phyloP scores from a whole-genome alignment of 257 asterid genomes.

The Solanum piurae region DNA sequence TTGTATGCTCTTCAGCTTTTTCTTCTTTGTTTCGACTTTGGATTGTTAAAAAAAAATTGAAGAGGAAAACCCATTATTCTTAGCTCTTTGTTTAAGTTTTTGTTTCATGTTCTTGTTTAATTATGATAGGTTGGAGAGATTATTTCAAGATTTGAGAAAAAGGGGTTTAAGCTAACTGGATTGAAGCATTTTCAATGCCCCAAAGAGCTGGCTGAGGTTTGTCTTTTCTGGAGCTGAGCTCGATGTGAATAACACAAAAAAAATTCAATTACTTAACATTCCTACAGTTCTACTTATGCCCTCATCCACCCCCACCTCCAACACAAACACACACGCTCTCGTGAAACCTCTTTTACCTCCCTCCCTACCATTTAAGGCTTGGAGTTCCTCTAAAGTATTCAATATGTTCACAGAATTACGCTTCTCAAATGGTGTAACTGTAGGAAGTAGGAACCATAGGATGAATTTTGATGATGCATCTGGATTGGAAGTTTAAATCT shows the following conservation, averaged over 20 bases:
- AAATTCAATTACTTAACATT: not conserved
- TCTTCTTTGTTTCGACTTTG: not conserved
- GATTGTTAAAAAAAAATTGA: not conserved
- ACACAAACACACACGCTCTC: not conserved
- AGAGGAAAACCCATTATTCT: not conserved
- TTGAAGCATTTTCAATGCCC: slow-evolving; percentile 84
- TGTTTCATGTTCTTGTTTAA: not conserved
- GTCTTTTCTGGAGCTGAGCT: slow-evolving; percentile 1
- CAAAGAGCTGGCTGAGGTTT: slow-evolving; percentile 74
- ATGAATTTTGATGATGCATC: not conserved
- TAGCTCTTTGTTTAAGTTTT: not conserved
- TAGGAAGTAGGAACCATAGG: not conserved
- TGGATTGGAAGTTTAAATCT: not conserved
- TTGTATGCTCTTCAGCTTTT: slow-evolving; percentile 31
- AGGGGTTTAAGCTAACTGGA: slow-evolving; percentile 81
- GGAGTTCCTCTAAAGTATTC: not conserved
- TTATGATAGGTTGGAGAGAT: slow-evolving; percentile 67
- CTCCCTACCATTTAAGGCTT: not conserved
- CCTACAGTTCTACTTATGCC: not conserved
- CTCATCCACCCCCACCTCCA: not conserved
- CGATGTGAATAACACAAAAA: not conserved
- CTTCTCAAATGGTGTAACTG: not conserved
- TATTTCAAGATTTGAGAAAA: slow-evolving; percentile 87
- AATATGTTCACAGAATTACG: not conserved
- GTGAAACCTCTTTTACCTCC: not conserved